phyloP scores from a whole-genome alignment of 306 rosid genomes.

The Dalbergia oliveri region DNA sequence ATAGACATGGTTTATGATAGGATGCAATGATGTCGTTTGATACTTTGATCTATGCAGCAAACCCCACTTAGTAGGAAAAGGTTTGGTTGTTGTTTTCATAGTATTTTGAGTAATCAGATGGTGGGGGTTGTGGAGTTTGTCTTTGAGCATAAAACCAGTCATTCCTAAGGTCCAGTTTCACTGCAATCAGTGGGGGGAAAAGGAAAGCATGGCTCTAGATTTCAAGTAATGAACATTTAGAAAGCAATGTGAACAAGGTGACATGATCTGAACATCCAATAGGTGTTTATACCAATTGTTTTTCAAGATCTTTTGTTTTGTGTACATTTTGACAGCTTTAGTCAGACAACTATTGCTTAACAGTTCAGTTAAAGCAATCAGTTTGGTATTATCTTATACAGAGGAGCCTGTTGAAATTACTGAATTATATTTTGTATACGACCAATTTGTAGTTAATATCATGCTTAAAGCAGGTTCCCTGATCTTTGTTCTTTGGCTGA shows the following conservation, averaged over 20 bases:
- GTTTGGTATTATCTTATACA: too few species aligned
- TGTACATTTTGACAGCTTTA: background rate
- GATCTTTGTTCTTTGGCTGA: too few species aligned
- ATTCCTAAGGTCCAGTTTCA: too few species aligned
- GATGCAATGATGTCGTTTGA: background rate
- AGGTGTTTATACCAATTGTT: background rate
- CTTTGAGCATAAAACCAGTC: background rate
- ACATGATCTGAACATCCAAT: background rate
- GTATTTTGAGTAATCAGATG: background rate
- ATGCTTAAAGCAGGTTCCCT: background rate
- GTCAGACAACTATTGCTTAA: background rate
- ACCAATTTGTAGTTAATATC: background rate
- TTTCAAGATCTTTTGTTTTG: background rate
- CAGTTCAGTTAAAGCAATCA: background rate
- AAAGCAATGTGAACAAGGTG: background rate
- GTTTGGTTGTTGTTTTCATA: background rate
- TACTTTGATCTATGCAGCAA: too few species aligned
- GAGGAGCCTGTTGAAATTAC: background rate
- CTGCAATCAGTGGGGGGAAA: background rate
- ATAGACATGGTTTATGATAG: too few species aligned
- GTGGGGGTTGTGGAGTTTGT: background rate
- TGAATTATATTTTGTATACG: too few species aligned
- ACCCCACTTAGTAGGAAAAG: background rate
- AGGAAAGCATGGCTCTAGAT: background rate
- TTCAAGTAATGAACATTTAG: background rate